Base-by-base conservation (phyloP, 345 rosid species). In the Eucalyptus pauciflora region DNA sequence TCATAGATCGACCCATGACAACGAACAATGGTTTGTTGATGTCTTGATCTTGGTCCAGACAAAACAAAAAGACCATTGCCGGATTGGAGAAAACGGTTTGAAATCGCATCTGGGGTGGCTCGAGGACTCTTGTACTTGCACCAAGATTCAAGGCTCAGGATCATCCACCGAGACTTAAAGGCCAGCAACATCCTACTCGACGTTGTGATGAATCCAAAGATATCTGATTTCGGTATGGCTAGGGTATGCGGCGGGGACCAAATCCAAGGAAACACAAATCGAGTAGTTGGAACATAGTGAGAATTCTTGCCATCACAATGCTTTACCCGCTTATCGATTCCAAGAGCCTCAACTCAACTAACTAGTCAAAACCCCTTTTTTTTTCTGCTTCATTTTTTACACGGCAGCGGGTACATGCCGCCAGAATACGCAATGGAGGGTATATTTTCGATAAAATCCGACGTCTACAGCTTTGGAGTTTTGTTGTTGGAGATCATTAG, bases 251-350 rank as follows among this genome's bases (percentile, higher is more conserved):
- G 94, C 6, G 92, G 91, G 2, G 94, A 93, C 89, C 94, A 95
- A 89, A 79, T 90, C 86, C 93, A 93, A 91, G 96, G 91, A 50
- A 89, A 90, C 52, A 96, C 96, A 3, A 93, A 89, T 12, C 92
- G 95, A 7, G 95, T 96, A 2, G 96, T 96, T 0, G 97, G 98
- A 91, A 97, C 99, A 88, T 95, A 92, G 98, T 95, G 92, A 94
- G 94, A 18, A n/a, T 14, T 62, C 15, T 79, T 10, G 2, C 51
- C 49, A 10, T 83, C 10, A 2, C 29, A 45, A 12, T 29, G 71
- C 8, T 62, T 29, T 62, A 6, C 3, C 1, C 13, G 71, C 41
- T 67, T 67, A 25, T 13, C 8, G 52, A 46, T 18, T 43, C 10
- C 29, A 83, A 25, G 29, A 41, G 25, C 86, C 50, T 83, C 18